phyloP scores from a whole-genome alignment of 331 rosid species.

The Stylosanthes scabra region DNA sequence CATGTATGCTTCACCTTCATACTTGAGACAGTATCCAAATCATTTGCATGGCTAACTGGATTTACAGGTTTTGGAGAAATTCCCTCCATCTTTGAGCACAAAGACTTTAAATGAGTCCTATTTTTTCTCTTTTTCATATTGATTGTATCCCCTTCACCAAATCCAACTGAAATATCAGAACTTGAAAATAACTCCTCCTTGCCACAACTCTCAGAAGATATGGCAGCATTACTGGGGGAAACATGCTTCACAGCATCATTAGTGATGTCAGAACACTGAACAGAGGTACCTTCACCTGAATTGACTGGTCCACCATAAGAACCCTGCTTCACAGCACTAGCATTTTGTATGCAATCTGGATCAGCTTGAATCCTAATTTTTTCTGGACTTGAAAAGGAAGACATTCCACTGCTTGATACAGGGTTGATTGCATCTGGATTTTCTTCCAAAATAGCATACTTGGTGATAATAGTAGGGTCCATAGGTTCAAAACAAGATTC shows the following conservation, averaged over 20 bases:
- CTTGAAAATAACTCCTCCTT: slow-evolving; percentile 36
- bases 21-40: slow-evolving; percentile 46
- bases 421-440: slow-evolving; percentile 38
- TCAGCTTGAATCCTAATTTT: slow-evolving; percentile 45
- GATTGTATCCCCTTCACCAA: slow-evolving; percentile 44
- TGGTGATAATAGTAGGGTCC: slow-evolving; percentile 35
- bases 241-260: slow-evolving; percentile 42
- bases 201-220: slow-evolving; percentile 51
- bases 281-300: slow-evolving; percentile 45
- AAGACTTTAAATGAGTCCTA: slow-evolving; percentile 45
- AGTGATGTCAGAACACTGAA: slow-evolving; percentile 40
- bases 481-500: slow-evolving; percentile 38
- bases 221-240: slow-evolving; percentile 39
- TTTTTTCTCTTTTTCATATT: slow-evolving; percentile 48
- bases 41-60: slow-evolving; percentile 36
- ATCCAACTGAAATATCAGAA: slow-evolving; percentile 43
- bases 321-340: slow-evolving; percentile 40
- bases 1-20: slow-evolving; percentile 42
- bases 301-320: slow-evolving; percentile 40
- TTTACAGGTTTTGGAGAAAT: slow-evolving; percentile 43
- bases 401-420: slow-evolving; percentile 42
- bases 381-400: slow-evolving; percentile 45
- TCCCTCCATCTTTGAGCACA: slow-evolving; percentile 42
- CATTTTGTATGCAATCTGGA: slow-evolving; percentile 43
- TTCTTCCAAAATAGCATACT: slow-evolving; percentile 46